Conservation (phyloP, 2,329 filamentous ascomycete species). For the Ophiostoma himal-ulmi region DNA sequence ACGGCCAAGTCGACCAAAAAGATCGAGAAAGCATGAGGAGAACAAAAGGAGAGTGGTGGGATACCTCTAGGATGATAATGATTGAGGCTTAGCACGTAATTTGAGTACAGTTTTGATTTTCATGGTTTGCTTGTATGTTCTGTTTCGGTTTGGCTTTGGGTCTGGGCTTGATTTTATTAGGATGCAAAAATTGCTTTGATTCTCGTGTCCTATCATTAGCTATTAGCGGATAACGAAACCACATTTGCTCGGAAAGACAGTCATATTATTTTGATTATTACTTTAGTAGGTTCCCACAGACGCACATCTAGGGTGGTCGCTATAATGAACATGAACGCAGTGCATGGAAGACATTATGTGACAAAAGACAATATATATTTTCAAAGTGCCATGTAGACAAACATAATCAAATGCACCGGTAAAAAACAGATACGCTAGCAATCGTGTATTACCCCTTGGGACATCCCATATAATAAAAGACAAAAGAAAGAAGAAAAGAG, state of each 20-base stretch:
- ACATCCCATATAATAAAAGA: neutral
- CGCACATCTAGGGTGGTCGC: no score
- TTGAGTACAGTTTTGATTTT: neutral
- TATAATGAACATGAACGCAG: neutral
- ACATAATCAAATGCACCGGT: neutral
- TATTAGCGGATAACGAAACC: neutral
- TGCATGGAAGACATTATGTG: neutral
- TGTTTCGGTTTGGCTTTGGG: neutral
- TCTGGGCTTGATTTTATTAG: neutral
- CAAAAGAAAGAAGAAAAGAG: neutral
- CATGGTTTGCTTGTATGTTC: neutral
- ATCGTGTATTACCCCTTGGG: neutral
- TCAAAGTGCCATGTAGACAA: neutral
- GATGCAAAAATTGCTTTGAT: neutral
- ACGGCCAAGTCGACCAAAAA: conserved; percentile 73
- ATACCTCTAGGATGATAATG: neutral
- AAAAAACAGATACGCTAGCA: neutral
- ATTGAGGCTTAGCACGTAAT: neutral
- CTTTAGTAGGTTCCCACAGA: neutral
- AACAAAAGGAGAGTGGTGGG: neutral
- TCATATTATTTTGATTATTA: neutral
- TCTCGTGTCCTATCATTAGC: neutral
- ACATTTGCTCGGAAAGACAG: neutral
- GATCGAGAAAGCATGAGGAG: conserved; percentile 30
- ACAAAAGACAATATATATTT: neutral